Conservation (phyloP, 2,329 filamentous ascomycete species). For the Chaetomiaceae sp. region DNA sequence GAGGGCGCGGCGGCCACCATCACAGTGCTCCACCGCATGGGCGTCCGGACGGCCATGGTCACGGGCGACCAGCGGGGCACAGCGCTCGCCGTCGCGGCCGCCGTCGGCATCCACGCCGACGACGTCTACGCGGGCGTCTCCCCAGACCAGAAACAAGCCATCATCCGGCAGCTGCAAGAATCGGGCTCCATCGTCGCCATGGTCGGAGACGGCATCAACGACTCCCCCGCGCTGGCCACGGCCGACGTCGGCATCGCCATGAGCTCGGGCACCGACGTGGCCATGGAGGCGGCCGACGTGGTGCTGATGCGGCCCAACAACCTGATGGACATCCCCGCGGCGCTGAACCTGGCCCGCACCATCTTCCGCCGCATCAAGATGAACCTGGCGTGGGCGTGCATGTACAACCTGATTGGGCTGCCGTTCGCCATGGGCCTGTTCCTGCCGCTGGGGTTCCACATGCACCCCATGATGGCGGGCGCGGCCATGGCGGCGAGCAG, state of each 20-base stretch:
- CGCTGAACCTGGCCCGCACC: conserved; percentile 71
- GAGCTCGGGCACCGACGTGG: conserved; percentile 87
- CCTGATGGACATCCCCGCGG: conserved; percentile 86
- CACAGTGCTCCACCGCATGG: conserved; percentile 75
- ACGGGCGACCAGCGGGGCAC: conserved; percentile 88
- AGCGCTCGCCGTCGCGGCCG: conserved; percentile 74
- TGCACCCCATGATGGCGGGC: conserved; percentile 92
- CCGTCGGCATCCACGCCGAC: conserved; percentile 71
- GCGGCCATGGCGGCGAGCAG: conserved; percentile 90
- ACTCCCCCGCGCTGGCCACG: conserved; percentile 89
- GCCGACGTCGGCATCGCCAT: conserved; percentile 92
- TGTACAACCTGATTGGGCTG: conserved; percentile 86
- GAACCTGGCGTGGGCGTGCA: conserved; percentile 86
- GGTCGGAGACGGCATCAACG: conserved; percentile 98
- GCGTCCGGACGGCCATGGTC: conserved; percentile 82
- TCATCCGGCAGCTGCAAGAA: conserved; percentile 71
- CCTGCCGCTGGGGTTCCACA: conserved; percentile 77
- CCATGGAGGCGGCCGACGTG: conserved; percentile 94
- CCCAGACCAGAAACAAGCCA: conserved; percentile 84
- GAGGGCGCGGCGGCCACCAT: conserved; percentile 77
- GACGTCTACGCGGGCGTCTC: conserved; percentile 84
- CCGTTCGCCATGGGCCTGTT: conserved; percentile 98
- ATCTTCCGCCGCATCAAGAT: conserved; percentile 93
- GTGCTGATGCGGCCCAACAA: conserved; percentile 93
- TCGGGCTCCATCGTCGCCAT: conserved; percentile 74